Evolutionary conservation across 176 grass and related monocot genomes (phyloP).

Genomic region (Dactylis glomerata): DNA sequence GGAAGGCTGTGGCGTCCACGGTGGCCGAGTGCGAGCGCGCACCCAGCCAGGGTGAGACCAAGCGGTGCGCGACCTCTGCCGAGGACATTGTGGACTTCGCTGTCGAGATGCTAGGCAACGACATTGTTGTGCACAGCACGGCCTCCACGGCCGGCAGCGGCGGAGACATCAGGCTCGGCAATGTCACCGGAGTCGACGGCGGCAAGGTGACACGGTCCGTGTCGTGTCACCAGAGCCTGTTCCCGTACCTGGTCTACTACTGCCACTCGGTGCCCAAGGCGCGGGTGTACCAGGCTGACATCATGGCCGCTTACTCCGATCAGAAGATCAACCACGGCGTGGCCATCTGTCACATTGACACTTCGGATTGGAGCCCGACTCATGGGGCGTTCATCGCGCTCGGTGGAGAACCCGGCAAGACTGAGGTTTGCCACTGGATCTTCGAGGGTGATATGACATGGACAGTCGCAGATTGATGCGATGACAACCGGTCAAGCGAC

Average conservation of each 20-base stretch:
- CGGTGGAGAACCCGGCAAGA: constrained; percentile 60
- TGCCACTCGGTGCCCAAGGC: constrained; percentile 84
- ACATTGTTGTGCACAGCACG: constrained; percentile 70
- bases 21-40: constrained; percentile 51
- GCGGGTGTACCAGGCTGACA: constrained; percentile 71
- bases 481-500: constrained; percentile 2
- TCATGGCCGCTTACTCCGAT: constrained; percentile 25
- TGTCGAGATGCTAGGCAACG: constrained; percentile 61
- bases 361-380: constrained; percentile 61
- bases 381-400: constrained; percentile 70
- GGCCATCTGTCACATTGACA: constrained; percentile 87
- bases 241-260: constrained; percentile 91
- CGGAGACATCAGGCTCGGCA: constrained; percentile 47
- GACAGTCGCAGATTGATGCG: constrained; percentile 51
- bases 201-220: constrained; percentile 61
- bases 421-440: constrained; percentile 90
- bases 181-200: constrained; percentile 45
- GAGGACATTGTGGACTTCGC: constrained; percentile 86
- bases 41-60: constrained; percentile 62
- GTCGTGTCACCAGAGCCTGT: constrained; percentile 88
- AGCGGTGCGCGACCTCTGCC: constrained; percentile 66
- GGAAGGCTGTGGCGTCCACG: constrained; percentile 65
- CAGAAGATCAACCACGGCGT: constrained; percentile 63
- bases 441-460: constrained; percentile 92
- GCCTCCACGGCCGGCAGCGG: constrained; percentile 50